These are phyloP conservation scores for Aspergillus neoniger DNA, from an alignment of 2,329 filamentous ascomycete genomes.

Conservation along the genomic window DNA sequence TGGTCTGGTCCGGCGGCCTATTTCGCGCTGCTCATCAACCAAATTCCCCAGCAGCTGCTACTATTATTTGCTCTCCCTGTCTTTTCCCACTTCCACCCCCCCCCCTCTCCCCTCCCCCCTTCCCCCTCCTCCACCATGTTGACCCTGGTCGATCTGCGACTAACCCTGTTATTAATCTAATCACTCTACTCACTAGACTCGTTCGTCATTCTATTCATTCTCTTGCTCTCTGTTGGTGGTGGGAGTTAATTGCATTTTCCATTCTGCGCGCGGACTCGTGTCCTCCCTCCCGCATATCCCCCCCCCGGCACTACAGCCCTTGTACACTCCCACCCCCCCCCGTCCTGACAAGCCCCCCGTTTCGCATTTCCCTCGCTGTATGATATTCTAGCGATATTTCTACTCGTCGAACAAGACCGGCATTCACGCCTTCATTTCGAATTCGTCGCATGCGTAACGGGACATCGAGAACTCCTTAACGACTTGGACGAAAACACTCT, in stretches of 20 bases:
- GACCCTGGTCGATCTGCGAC: slow-evolving; percentile 11
- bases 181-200: slow-evolving; percentile 11
- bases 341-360: slow-evolving; percentile 6
- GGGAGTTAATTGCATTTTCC: slow-evolving; percentile 10
- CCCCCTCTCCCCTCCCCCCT: slow-evolving; percentile 2
- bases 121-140: slow-evolving; percentile 10
- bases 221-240: slow-evolving; percentile 10
- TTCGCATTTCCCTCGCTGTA: slow-evolving; percentile 3
- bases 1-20: background rate
- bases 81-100: background rate
- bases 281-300: slow-evolving; percentile 8
- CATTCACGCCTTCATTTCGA: background rate
- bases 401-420: slow-evolving; percentile 6
- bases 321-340: background rate
- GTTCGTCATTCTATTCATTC: background rate
- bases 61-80: background rate
- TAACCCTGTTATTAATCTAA: slow-evolving; percentile 15
- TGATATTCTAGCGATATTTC: slow-evolving; percentile 7
- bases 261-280: slow-evolving; percentile 17
- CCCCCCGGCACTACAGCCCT: slow-evolving; percentile 11
- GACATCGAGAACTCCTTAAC: slow-evolving; percentile 9
- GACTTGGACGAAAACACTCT: slow-evolving; percentile 15
- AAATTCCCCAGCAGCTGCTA: background rate
- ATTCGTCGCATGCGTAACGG: slow-evolving; percentile 16
- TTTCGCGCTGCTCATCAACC: background rate